A percentile compares a stretch with the other conserved stretches of the same genome.
phyloP scores from a whole-genome alignment of 805 yeast genomes.

The Torulaspora microellipsoides region DNA sequence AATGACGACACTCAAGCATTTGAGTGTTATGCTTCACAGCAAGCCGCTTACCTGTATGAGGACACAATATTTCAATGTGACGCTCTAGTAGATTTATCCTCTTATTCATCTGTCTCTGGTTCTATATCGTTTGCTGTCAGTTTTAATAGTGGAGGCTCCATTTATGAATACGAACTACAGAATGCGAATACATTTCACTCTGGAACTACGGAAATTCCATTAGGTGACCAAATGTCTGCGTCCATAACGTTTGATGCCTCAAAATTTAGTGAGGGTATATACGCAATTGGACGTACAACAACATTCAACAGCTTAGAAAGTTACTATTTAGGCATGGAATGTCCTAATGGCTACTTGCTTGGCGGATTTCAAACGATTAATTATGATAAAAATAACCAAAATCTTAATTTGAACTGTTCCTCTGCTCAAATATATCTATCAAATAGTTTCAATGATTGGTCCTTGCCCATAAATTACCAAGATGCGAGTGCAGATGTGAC shows the following conservation, averaged over 20 bases:
- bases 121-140: slow-evolving; percentile 28
- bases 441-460: slow-evolving; percentile 35
- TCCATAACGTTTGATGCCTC: slow-evolving; percentile 27
- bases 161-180: slow-evolving; percentile 29
- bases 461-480: slow-evolving; percentile 26
- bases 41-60: slow-evolving; percentile 33
- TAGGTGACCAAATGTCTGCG: slow-evolving; percentile 25
- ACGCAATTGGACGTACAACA: slow-evolving; percentile 31
- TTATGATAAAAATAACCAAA: slow-evolving; percentile 33
- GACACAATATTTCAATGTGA: slow-evolving; percentile 32
- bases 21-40: slow-evolving; percentile 33
- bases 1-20: slow-evolving; percentile 29
- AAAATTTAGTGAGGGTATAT: slow-evolving; percentile 15
- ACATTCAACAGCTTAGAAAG: slow-evolving; percentile 31
- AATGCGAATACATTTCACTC: slow-evolving; percentile 29
- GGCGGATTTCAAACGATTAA: slow-evolving; percentile 28
- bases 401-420: slow-evolving; percentile 36
- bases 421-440: slow-evolving; percentile 23
- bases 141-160: slow-evolving; percentile 36
- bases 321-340: slow-evolving; percentile 34
- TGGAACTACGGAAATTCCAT: slow-evolving; percentile 30
- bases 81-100: slow-evolving; percentile 19
- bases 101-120: slow-evolving; percentile 26
- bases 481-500: slow-evolving; percentile 13
- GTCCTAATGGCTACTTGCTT: slow-evolving; percentile 30